Evolutionary conservation across 805 yeast genomes (phyloP).

Genomic region (Middelhovenomyces tepae): DNA sequence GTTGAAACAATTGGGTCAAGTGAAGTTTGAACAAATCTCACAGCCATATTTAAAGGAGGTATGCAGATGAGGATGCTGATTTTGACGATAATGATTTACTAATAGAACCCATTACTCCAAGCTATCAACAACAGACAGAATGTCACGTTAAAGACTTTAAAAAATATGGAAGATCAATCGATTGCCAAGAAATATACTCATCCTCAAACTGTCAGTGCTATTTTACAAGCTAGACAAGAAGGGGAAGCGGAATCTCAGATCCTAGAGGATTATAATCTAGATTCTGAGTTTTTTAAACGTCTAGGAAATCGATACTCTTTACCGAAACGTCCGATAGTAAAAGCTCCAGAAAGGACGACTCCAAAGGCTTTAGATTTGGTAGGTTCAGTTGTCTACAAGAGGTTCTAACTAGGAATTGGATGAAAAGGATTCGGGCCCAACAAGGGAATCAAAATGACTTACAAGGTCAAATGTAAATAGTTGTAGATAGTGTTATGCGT

Average conservation of each 20-base stretch:
- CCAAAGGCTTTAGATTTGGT: too few species aligned
- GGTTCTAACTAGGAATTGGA: background rate
- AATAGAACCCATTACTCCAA: background rate
- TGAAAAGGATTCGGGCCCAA: too few species aligned
- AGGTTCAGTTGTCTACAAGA: conserved; percentile 2
- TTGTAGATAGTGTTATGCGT: too few species aligned
- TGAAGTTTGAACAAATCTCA: conserved; percentile 1
- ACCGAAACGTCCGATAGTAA: conserved; percentile 1
- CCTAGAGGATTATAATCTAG: conserved; percentile 1
- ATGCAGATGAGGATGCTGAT: background rate
- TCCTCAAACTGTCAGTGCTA: conserved; percentile 3
- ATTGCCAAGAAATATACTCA: background rate
- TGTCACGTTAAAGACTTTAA: background rate
- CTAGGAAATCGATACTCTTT: background rate
- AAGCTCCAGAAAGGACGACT: too few species aligned
- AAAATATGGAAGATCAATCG: background rate
- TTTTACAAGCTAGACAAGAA: conserved; percentile 2
- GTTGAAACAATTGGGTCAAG: background rate
- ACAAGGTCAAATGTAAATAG: too few species aligned
- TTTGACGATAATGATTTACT: too few species aligned
- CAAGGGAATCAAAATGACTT: too few species aligned
- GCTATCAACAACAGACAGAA: background rate
- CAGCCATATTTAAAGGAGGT: background rate
- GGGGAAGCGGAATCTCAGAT: background rate
- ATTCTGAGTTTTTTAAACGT: conserved; percentile 1